phyloP scores from a whole-genome alignment of 2,329 filamentous ascomycete genomes.

The Colletotrichum sublineola region DNA sequence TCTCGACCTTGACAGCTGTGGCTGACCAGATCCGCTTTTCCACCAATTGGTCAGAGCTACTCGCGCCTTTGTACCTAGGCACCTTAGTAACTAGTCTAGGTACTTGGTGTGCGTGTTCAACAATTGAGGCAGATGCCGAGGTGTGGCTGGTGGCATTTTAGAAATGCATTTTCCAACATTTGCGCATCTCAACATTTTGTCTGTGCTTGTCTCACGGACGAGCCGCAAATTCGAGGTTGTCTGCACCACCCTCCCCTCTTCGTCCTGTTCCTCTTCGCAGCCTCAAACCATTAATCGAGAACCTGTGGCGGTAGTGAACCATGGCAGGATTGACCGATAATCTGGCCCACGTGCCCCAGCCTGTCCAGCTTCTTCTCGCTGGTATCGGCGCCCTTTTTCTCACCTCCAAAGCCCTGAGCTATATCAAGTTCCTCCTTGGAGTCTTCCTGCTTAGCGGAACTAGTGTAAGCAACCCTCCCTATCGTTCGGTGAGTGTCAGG shows the following conservation, averaged over 20 bases:
- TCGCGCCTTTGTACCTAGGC: neutral
- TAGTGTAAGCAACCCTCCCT: constrained; percentile 62
- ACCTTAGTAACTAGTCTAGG: neutral
- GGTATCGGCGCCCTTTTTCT: constrained; percentile 72
- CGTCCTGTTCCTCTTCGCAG: neutral
- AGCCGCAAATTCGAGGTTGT: constrained; percentile 2
- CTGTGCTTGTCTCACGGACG: constrained; percentile 18
- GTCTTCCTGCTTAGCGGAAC: constrained; percentile 76
- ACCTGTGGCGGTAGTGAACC: constrained; percentile 9
- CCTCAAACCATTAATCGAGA: neutral
- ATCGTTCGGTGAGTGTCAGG: neutral
- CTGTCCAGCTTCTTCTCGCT: constrained; percentile 61
- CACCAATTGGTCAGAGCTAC: constrained; percentile 18
- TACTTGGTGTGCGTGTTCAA: constrained; percentile 8
- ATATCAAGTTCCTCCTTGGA: constrained; percentile 73
- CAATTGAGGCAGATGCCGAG: constrained; percentile 31
- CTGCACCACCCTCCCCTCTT: neutral
- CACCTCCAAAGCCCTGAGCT: constrained; percentile 68
- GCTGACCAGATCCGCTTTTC: neutral
- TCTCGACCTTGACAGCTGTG: neutral
- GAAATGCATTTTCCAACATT: constrained; percentile 32
- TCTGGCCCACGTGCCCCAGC: constrained; percentile 58
- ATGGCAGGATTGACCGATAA: constrained; percentile 47
- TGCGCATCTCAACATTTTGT: constrained; percentile 41
- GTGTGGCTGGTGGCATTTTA: constrained; percentile 29